phyloP scores from a whole-genome alignment of 75 land plant genomes.

The Pinus tabuliformis region DNA sequence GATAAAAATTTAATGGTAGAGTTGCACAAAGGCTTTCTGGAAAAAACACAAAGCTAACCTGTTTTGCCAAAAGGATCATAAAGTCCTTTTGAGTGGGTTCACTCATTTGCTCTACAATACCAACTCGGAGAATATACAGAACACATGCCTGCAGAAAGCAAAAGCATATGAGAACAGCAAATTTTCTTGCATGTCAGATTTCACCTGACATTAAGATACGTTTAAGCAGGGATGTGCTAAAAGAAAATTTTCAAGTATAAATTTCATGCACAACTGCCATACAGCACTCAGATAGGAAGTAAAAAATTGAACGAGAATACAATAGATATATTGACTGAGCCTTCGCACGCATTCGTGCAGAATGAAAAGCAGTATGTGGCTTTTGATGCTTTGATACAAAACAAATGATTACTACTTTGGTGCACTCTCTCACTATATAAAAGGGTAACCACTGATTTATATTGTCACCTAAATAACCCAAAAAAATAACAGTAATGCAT shows the following conservation, averaged over 20 bases:
- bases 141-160: slow-evolving; percentile 85
- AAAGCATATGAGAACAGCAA: not conserved
- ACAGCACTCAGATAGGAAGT: not conserved
- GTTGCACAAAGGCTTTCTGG: not conserved
- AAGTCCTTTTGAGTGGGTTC: slow-evolving; percentile 91
- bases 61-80: slow-evolving; percentile 64
- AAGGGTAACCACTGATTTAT: not conserved
- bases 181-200: not conserved
- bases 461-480: not conserved
- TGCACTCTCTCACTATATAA: not conserved
- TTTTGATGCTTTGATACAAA: not conserved
- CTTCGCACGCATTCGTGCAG: not conserved
- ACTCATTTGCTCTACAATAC: slow-evolving; percentile 94
- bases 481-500: not conserved
- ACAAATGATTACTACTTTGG: not conserved
- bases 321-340: not conserved
- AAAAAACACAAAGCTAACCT: slow-evolving; percentile 47
- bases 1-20: not conserved
- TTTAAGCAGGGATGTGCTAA: not conserved
- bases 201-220: not conserved
- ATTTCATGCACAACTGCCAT: not conserved
- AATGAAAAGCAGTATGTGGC: not conserved
- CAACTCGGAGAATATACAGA: slow-evolving; percentile 91
- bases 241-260: not conserved
- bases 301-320: not conserved